A percentile compares a stretch with the other conserved stretches of the same genome.
phyloP scores from a whole-genome alignment of 441 rosid genomes.

The Adansonia grandidieri region DNA sequence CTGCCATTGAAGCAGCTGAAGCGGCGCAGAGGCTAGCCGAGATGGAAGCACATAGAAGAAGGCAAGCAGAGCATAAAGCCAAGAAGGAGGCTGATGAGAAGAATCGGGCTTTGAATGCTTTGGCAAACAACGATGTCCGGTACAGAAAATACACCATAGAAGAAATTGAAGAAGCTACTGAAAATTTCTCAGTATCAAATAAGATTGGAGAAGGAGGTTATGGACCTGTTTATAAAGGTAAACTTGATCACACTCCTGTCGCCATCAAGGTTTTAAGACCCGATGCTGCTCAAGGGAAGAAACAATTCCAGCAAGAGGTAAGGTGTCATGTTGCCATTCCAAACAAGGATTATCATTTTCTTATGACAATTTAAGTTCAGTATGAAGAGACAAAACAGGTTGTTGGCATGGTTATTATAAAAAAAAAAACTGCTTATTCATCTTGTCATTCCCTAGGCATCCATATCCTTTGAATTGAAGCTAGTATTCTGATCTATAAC shows the following conservation, averaged over 20 bases:
- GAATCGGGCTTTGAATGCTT: conserved; percentile 57
- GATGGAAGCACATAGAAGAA: conserved; percentile 62
- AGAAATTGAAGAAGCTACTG: conserved; percentile 75
- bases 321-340: background rate
- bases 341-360: background rate
- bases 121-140: conserved; percentile 54
- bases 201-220: conserved; percentile 89
- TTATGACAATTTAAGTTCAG: background rate
- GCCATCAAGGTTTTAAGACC: conserved; percentile 84
- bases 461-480: background rate
- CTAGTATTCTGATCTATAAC: conserved; percentile 16
- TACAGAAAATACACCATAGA: conserved; percentile 66
- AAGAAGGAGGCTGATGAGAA: conserved; percentile 57
- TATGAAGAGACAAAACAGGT: background rate
- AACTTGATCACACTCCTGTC: conserved; percentile 71
- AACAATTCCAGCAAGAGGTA: conserved; percentile 82
- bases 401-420: background rate
- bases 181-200: conserved; percentile 41
- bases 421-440: background rate
- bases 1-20: conserved; percentile 73
- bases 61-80: conserved; percentile 60
- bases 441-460: background rate
- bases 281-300: conserved; percentile 78
- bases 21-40: conserved; percentile 67
- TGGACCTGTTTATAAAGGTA: conserved; percentile 78